Conservation (phyloP, 805 yeast species). For the Yarrowia bubula region DNA sequence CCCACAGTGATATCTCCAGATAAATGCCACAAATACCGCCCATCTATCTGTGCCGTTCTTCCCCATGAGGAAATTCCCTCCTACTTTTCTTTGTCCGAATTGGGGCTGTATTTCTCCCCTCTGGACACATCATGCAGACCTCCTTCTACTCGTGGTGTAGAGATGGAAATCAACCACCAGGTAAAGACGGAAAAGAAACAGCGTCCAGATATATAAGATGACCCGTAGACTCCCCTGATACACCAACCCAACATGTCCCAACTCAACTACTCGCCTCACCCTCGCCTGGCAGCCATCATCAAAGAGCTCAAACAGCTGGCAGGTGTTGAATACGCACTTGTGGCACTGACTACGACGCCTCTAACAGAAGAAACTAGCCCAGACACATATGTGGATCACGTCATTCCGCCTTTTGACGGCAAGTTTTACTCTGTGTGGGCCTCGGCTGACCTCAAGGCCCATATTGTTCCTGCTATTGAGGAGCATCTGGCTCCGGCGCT, state of each 20-base stretch:
- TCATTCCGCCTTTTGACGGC: not conserved
- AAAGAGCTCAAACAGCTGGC: not conserved
- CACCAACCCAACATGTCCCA: too few species aligned
- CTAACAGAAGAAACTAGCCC: not conserved
- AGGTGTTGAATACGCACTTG: not conserved
- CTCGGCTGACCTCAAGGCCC: not conserved
- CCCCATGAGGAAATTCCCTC: too few species aligned
- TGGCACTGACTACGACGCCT: not conserved
- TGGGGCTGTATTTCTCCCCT: not conserved
- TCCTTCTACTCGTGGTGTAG: not conserved
- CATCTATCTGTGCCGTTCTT: too few species aligned
- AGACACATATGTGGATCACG: too few species aligned
- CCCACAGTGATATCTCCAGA: too few species aligned
- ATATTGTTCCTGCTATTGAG: not conserved
- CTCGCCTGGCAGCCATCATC: not conserved
- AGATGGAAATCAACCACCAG: not conserved
- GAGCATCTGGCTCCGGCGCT: not conserved
- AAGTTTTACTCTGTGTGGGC: not conserved
- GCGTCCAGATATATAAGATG: not conserved
- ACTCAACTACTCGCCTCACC: not conserved
- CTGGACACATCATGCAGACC: not conserved
- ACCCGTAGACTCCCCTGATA: too few species aligned
- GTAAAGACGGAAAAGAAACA: constrained; percentile 9
- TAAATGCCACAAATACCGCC: too few species aligned
- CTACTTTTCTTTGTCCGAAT: not conserved